These are phyloP conservation scores for Breynia disticha DNA, from an alignment of 441 rosid species.

Conservation along the genomic window DNA sequence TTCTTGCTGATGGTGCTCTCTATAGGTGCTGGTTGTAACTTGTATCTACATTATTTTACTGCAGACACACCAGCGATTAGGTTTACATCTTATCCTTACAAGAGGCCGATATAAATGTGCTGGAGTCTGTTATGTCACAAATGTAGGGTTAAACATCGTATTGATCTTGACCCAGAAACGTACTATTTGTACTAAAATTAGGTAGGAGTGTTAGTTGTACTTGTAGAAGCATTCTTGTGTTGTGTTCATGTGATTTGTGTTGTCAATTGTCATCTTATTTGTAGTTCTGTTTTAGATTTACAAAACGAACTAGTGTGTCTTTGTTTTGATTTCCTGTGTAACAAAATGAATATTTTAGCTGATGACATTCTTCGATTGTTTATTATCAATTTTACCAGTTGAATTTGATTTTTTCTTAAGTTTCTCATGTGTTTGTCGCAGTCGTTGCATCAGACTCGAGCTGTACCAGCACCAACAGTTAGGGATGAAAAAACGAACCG, in stretches of 20 bases:
- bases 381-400: neutral
- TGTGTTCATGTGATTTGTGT: conserved; percentile 16
- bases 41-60: conserved; percentile 13
- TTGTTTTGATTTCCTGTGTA: conserved; percentile 18
- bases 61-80: conserved; percentile 11
- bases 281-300: conserved; percentile 13
- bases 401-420: neutral
- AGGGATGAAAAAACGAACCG: no score
- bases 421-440: no score
- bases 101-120: conserved; percentile 9
- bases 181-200: conserved; percentile 18
- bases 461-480: no score
- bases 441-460: no score
- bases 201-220: conserved; percentile 26
- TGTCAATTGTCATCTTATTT: no score
- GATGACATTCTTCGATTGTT: conserved; percentile 2
- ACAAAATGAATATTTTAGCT: conserved; percentile 9
- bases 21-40: conserved; percentile 9
- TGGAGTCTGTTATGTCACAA: conserved; percentile 13
- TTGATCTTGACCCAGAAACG: conserved; percentile 23
- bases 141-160: conserved; percentile 17
- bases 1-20: conserved; percentile 28
- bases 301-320: conserved; percentile 14
- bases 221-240: conserved; percentile 17
- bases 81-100: conserved; percentile 12